Conservation (phyloP, 2,329 filamentous ascomycete genomes). For the Aspergillus hortae region DNA sequence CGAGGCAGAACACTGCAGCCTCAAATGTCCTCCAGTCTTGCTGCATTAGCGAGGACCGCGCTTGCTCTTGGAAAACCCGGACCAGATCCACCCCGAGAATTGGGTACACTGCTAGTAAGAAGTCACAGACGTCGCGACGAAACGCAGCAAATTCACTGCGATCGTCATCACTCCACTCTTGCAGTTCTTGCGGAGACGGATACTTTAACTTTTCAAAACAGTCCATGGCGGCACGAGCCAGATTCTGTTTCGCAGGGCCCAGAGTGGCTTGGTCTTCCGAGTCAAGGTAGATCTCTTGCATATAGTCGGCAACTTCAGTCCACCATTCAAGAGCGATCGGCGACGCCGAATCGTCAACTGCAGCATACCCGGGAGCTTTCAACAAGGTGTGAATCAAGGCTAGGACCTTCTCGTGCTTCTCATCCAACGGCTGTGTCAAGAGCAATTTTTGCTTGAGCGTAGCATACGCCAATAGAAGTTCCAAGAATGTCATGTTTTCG, state of each 20-base stretch:
- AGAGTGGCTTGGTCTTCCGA: conserved; percentile 23
- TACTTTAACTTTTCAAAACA: conserved; percentile 43
- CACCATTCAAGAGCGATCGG: conserved; percentile 40
- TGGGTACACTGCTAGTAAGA: conserved; percentile 41
- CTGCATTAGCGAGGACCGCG: conserved; percentile 28
- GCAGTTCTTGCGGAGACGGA: conserved; percentile 29
- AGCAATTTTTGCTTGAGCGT: conserved; percentile 28
- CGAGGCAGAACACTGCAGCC: conserved; percentile 42
- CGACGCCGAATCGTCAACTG: conserved; percentile 37
- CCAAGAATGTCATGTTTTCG: conserved; percentile 38
- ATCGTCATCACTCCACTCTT: conserved; percentile 43
- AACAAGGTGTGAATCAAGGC: conserved; percentile 37
- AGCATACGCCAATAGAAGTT: conserved; percentile 38
- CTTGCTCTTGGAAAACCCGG: conserved; percentile 38
- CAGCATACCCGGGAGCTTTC: conserved; percentile 38
- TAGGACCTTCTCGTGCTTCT: conserved; percentile 32
- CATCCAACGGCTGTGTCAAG: conserved; percentile 27
- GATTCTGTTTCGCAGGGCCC: conserved; percentile 33
- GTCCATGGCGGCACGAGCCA: conserved; percentile 39
- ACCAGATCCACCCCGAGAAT: conserved; percentile 42
- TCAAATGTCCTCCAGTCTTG: conserved; percentile 43
- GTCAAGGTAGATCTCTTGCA: conserved; percentile 31
- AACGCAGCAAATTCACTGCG: conserved; percentile 41
- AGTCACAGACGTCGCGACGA: conserved; percentile 45
- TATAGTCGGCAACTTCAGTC: conserved; percentile 38